Evolutionary conservation across 306 rosid genomes (phyloP).

Genomic region (Castanea crenata): DNA sequence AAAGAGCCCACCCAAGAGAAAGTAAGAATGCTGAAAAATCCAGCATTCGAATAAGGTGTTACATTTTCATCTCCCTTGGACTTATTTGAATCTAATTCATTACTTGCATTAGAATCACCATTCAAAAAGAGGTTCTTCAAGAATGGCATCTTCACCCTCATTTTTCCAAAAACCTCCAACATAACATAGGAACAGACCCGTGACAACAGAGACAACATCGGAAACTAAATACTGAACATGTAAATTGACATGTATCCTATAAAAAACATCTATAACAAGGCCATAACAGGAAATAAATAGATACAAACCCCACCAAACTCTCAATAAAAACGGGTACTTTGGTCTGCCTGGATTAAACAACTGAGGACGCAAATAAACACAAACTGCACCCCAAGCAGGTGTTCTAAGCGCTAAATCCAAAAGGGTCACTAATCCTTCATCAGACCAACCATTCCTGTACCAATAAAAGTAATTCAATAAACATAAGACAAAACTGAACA

Average conservation of each 20-base stretch:
- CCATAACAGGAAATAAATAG: slow-evolving; percentile 41
- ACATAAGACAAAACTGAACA: slow-evolving; percentile 38
- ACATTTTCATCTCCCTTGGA: slow-evolving; percentile 31
- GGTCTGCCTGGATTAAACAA: slow-evolving; percentile 12
- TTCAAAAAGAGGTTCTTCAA: slow-evolving; percentile 65
- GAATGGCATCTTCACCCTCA: slow-evolving; percentile 31
- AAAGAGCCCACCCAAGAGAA: slow-evolving; percentile 74
- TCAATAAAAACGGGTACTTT: slow-evolving; percentile 31
- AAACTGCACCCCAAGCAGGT: slow-evolving; percentile 44
- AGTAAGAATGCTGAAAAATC: slow-evolving; percentile 61
- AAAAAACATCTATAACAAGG: slow-evolving; percentile 38
- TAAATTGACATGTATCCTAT: slow-evolving; percentile 26
- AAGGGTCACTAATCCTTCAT: slow-evolving; percentile 31
- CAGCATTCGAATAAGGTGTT: slow-evolving; percentile 53
- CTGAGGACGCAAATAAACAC: slow-evolving; percentile 33
- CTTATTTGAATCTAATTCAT: slow-evolving; percentile 13
- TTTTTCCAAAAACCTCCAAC: slow-evolving; percentile 34
- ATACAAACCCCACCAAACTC: slow-evolving; percentile 55
- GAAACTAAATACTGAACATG: slow-evolving; percentile 44
- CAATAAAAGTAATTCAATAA: slow-evolving; percentile 41
- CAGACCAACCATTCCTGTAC: slow-evolving; percentile 34
- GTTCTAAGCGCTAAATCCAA: slow-evolving; percentile 44
- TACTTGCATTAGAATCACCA: slow-evolving; percentile 26
- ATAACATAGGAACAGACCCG: slow-evolving; percentile 44
- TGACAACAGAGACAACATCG: slow-evolving; percentile 38